These are phyloP conservation scores for Vachellia collinsii DNA, from an alignment of 306 rosid species.

Conservation along the genomic window DNA sequence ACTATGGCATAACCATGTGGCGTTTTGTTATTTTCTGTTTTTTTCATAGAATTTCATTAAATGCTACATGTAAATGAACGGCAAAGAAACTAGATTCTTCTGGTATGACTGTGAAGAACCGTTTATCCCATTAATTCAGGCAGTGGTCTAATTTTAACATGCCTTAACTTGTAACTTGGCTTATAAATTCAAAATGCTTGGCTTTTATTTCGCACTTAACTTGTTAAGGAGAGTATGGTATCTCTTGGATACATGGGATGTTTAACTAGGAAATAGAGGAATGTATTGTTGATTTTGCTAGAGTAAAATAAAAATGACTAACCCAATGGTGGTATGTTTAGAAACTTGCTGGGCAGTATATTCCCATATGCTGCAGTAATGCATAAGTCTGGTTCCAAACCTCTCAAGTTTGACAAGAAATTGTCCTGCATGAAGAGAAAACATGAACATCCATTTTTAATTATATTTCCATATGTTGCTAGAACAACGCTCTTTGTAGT, in stretches of 20 bases:
- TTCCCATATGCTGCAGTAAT: conserved; percentile 57
- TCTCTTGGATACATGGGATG: not conserved
- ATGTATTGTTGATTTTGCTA: not conserved
- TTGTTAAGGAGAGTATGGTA: not conserved
- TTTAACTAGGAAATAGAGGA: conserved; percentile 6
- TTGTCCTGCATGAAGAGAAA: conserved; percentile 51
- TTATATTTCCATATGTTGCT: not conserved
- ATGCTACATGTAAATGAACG: not conserved
- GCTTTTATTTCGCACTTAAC: not conserved
- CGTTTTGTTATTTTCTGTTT: not conserved
- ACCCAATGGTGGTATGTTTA: conserved; percentile 57
- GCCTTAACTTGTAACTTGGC: not conserved
- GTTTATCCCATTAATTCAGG: not conserved
- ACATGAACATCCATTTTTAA: conserved; percentile 2
- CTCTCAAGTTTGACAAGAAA: conserved; percentile 74
- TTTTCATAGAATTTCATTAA: not conserved
- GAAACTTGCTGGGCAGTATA: conserved; percentile 51
- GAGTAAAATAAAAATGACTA: conserved; percentile 19
- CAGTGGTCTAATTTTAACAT: not conserved
- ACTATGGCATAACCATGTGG: not conserved
- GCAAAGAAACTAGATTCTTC: not conserved
- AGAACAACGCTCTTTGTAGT: not conserved
- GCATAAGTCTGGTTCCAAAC: conserved; percentile 80
- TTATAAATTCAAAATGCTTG: not conserved
- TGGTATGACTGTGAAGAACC: not conserved